These are phyloP conservation scores for Eutypa lata DNA, from an alignment of 2,329 filamentous ascomycete genomes.

Conservation along the genomic window DNA sequence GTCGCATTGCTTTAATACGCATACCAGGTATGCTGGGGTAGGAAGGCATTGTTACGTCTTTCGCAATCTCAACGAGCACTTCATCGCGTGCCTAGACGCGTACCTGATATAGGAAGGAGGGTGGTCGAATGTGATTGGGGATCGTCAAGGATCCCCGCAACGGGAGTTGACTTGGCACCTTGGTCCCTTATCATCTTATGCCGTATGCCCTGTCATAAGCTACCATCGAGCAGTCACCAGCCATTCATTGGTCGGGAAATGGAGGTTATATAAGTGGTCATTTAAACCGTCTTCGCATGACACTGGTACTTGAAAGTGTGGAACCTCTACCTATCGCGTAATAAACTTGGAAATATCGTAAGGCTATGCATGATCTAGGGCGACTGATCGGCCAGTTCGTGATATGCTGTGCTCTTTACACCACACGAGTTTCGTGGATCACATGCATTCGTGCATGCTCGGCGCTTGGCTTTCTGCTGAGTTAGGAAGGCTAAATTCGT, in stretches of 20 bases:
- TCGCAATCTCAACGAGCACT: not conserved
- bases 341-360: too few relatives aligned
- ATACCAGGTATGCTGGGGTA: not conserved
- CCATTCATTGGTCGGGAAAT: not conserved
- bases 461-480: not conserved
- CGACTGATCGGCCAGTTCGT: not conserved
- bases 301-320: not conserved
- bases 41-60: not conserved
- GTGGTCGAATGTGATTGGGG: not conserved
- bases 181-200: not conserved
- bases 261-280: too few relatives aligned
- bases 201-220: not conserved
- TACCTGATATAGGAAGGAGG: not conserved
- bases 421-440: not conserved
- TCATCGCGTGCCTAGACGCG: not conserved
- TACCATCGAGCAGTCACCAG: not conserved
- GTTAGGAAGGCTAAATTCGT: not conserved
- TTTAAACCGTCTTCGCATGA: too few relatives aligned
- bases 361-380: not conserved
- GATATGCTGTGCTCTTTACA: not conserved
- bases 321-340: too few relatives aligned
- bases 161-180: not conserved
- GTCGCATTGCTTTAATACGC: not conserved
- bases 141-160: not conserved
- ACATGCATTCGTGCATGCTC: not conserved